Conservation (phyloP, 2,329 filamentous ascomycete genomes). For the Chaetothyriales sp. region DNA sequence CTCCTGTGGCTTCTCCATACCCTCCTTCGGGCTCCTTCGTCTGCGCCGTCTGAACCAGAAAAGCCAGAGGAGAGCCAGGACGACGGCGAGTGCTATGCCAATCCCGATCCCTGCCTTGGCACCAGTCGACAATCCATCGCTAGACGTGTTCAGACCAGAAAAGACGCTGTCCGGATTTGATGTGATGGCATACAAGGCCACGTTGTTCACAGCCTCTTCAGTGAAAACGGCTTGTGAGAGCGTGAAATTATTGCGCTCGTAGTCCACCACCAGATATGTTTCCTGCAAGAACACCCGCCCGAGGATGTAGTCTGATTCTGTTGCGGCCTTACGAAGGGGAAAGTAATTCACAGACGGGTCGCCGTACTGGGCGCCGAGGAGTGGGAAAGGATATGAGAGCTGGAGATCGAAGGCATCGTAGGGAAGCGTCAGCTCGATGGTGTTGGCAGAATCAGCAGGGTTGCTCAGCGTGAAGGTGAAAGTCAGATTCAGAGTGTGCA, state of each 20-base stretch:
- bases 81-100: slow-evolving; percentile 11
- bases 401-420: slow-evolving; percentile 27
- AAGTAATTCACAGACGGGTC: slow-evolving; percentile 23
- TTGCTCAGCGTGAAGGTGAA: slow-evolving; percentile 25
- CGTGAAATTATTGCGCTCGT: slow-evolving; percentile 24
- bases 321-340: slow-evolving; percentile 24
- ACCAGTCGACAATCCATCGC: slow-evolving; percentile 16
- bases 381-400: slow-evolving; percentile 23
- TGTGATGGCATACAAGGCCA: slow-evolving; percentile 22
- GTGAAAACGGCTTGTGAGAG: slow-evolving; percentile 22
- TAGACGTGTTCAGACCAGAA: slow-evolving; percentile 4
- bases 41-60: slow-evolving; percentile 8
- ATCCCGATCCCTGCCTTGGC: slow-evolving; percentile 20
- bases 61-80: slow-evolving; percentile 12
- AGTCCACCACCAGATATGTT: slow-evolving; percentile 25
- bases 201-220: slow-evolving; percentile 39
- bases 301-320: slow-evolving; percentile 23
- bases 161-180: slow-evolving; percentile 12
- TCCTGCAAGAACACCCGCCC: slow-evolving; percentile 30
- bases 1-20: slow-evolving; percentile 10
- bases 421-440: slow-evolving; percentile 24
- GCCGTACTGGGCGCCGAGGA: slow-evolving; percentile 16
- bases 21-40: slow-evolving; percentile 5
- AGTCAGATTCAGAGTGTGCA: slow-evolving; percentile 20
- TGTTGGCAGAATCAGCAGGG: slow-evolving; percentile 15